These are phyloP conservation scores for Dictyostelium capitatum DNA, from an alignment of 78 protist genomes.

Conservation along the genomic window DNA sequence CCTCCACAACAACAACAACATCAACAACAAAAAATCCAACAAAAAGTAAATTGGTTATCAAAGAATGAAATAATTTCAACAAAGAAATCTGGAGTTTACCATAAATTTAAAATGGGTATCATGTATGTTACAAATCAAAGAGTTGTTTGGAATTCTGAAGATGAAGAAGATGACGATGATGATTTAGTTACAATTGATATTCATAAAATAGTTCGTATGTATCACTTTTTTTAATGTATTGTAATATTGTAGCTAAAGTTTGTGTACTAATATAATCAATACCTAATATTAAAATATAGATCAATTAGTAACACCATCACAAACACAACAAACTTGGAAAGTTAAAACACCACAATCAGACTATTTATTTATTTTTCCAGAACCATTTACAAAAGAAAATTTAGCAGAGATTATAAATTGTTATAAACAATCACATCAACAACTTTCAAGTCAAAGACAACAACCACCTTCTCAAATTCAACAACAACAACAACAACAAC, in stretches of 20 bases:
- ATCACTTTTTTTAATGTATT: neutral
- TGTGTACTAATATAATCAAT: neutral
- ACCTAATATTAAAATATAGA: conserved; percentile 5
- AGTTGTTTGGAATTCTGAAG: conserved; percentile 39
- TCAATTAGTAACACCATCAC: conserved; percentile 6
- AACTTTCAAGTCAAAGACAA: neutral
- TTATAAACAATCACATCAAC: conserved; percentile 30
- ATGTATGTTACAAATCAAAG: conserved; percentile 32
- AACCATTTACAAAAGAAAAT: conserved; percentile 20
- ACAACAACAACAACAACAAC: conserved; percentile 36
- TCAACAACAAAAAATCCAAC: neutral
- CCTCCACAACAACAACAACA: neutral
- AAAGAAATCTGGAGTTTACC: conserved; percentile 11
- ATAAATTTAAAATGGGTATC: conserved; percentile 26
- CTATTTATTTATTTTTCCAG: conserved; percentile 51
- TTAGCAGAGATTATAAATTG: neutral
- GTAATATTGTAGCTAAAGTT: too few species aligned
- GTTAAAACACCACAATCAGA: conserved; percentile 15
- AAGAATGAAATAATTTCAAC: neutral
- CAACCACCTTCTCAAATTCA: neutral
- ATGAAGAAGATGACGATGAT: neutral
- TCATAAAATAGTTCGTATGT: conserved; percentile 35
- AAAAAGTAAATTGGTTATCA: conserved; percentile 20
- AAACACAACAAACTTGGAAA: conserved; percentile 42
- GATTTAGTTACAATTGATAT: conserved; percentile 21